Conservation (phyloP, 331 rosid species). For the Rhamnella rubrinervis region DNA sequence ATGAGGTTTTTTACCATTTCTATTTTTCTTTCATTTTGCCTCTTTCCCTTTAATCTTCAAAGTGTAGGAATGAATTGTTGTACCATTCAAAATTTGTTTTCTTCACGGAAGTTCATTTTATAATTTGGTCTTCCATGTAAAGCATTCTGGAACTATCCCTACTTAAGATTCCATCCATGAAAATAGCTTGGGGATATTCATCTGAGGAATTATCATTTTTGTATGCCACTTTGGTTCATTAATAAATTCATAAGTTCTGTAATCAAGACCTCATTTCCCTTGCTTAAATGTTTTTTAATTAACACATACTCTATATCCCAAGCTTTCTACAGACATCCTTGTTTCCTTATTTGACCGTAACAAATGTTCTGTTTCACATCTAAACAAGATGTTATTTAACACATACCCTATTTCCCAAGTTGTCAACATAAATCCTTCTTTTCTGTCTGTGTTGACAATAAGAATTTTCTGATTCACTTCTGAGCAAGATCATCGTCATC, state of each 20-base stretch:
- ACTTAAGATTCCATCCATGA: constrained; percentile 15
- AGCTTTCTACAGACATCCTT: not conserved
- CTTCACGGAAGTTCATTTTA: constrained; percentile 18
- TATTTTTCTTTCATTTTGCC: constrained; percentile 16
- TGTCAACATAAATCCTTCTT: not conserved
- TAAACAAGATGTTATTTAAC: not conserved
- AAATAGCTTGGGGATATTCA: not conserved
- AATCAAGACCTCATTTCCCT: not conserved
- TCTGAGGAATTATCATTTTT: not conserved
- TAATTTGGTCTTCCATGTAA: constrained; percentile 4
- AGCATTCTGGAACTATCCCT: constrained; percentile 17
- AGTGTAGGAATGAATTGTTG: constrained; percentile 41
- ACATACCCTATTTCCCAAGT: not conserved
- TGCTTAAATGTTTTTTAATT: not conserved
- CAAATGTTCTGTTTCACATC: not conserved
- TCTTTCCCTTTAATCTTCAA: constrained; percentile 28
- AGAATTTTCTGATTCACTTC: not conserved
- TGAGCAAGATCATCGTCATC: not conserved
- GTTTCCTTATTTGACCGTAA: too few species aligned
- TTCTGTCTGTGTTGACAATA: not conserved
- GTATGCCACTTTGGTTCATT: constrained; percentile 5
- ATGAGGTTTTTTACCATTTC: constrained; percentile 26
- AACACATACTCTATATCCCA: not conserved
- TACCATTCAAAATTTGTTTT: constrained; percentile 21
- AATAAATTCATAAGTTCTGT: constrained; percentile 16